These are phyloP conservation scores for Bolboschoenus planiculmis DNA, from an alignment of 176 grass and related monocot species.

Conservation along the genomic window DNA sequence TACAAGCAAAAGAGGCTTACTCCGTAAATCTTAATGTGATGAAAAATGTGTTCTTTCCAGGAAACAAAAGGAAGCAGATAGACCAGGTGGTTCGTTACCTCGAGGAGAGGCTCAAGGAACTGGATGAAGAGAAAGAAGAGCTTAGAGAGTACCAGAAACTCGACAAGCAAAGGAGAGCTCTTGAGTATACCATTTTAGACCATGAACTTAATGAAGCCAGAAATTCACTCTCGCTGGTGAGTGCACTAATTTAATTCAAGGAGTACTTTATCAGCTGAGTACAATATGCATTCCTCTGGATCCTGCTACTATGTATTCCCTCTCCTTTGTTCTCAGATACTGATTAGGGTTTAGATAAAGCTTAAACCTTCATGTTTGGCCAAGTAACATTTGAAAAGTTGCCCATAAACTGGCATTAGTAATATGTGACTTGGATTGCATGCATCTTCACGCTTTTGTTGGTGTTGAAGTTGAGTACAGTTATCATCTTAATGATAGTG, in stretches of 20 bases:
- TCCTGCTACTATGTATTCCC: constrained; percentile 18
- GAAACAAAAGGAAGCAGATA: constrained; percentile 99
- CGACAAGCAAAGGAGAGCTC: constrained; percentile 89
- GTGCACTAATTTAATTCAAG: not conserved
- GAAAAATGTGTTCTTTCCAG: constrained; percentile 29
- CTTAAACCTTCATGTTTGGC: not conserved
- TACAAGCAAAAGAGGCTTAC: not conserved
- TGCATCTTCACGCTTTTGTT: not conserved
- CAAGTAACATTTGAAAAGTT: not conserved
- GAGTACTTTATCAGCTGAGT: not conserved
- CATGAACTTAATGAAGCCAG: constrained; percentile 89
- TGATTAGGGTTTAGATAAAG: not conserved
- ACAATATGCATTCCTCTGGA: not conserved
- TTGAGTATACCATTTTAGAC: constrained; percentile 91
- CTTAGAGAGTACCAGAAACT: constrained; percentile 93
- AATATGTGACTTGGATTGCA: not conserved
- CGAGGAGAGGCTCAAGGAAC: constrained; percentile 81
- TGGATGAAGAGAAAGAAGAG: constrained; percentile 99
- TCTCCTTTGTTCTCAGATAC: not conserved
- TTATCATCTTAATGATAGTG: not conserved
- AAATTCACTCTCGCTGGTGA: constrained; percentile 67
- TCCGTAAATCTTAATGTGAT: not conserved
- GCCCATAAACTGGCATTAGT: not conserved
- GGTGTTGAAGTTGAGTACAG: not conserved
- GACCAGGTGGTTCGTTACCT: constrained; percentile 92